These are phyloP conservation scores for Echium plantagineum DNA, from an alignment of 257 asterid species.

Conservation along the genomic window DNA sequence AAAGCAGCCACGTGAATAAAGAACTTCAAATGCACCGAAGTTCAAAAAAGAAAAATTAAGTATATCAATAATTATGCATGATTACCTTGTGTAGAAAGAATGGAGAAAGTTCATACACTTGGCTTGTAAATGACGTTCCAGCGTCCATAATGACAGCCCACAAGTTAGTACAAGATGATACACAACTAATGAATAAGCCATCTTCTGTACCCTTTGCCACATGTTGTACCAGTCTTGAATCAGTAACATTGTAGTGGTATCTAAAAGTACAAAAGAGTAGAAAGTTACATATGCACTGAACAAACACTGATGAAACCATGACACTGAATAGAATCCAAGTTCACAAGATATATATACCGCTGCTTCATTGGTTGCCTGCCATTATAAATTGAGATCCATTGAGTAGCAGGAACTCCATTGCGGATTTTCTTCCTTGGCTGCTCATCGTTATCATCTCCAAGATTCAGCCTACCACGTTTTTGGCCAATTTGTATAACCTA, in stretches of 20 bases:
- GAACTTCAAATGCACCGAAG: neutral
- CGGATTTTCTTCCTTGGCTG: slow-evolving; percentile 22
- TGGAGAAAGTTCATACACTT: slow-evolving; percentile 21
- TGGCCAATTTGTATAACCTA: slow-evolving; percentile 19
- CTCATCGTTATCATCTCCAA: slow-evolving; percentile 13
- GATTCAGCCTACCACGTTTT: slow-evolving; percentile 14
- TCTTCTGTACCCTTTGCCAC: slow-evolving; percentile 20
- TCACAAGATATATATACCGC: slow-evolving; percentile 7
- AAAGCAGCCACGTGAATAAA: neutral
- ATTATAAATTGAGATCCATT: slow-evolving; percentile 23
- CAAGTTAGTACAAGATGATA: slow-evolving; percentile 16
- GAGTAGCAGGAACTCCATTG: slow-evolving; percentile 15
- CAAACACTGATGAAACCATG: neutral
- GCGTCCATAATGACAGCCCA: slow-evolving; percentile 25
- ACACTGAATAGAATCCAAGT: neutral
- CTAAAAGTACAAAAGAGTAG: slow-evolving; percentile 4
- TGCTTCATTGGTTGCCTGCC: slow-evolving; percentile 25
- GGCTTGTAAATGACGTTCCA: slow-evolving; percentile 20
- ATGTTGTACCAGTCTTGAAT: slow-evolving; percentile 18
- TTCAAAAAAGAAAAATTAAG: neutral
- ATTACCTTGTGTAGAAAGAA: slow-evolving; percentile 20
- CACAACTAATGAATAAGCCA: slow-evolving; percentile 23
- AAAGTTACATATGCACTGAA: neutral
- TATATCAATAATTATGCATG: neutral
- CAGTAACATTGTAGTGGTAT: slow-evolving; percentile 22